Conservation (phyloP, 2,329 filamentous ascomycete genomes). For the Bipolaris gigantea region DNA sequence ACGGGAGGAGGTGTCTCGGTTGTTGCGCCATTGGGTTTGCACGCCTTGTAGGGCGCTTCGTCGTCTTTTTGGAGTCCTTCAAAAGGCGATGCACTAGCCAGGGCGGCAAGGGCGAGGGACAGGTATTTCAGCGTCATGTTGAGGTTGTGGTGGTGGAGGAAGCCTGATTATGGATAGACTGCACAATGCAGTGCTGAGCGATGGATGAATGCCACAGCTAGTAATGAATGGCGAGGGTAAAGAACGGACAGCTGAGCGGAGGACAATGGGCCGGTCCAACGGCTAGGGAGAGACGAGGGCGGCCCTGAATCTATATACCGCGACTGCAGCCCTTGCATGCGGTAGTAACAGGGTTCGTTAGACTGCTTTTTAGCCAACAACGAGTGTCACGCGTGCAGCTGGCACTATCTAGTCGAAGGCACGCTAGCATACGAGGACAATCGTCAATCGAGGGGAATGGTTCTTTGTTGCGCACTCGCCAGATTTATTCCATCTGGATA, state of each 20-base stretch:
- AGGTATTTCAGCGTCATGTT: constrained; percentile 32
- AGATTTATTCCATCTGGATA: neutral
- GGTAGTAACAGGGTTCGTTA: constrained; percentile 8
- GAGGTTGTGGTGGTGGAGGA: neutral
- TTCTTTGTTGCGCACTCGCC: constrained; percentile 4
- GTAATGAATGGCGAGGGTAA: constrained; percentile 9
- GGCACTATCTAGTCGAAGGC: neutral
- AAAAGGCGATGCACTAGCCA: constrained; percentile 26
- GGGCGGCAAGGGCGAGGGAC: constrained; percentile 28
- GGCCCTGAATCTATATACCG: constrained; percentile 10
- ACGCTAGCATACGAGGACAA: constrained; percentile 2
- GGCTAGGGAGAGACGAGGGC: neutral
- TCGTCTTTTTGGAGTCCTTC: constrained; percentile 26
- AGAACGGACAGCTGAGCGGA: constrained; percentile 8
- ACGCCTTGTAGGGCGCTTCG: constrained; percentile 39
- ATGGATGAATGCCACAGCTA: constrained; percentile 3
- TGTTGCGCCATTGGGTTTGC: constrained; percentile 42
- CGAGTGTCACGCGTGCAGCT: constrained; percentile 6
- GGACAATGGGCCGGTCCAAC: neutral
- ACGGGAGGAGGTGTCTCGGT: constrained; percentile 34
- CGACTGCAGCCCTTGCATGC: neutral
- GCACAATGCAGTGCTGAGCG: constrained; percentile 9
- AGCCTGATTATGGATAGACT: constrained; percentile 1
- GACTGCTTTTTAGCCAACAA: constrained; percentile 5
- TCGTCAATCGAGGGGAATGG: neutral